Percentiles rank a stretch among this genome's conserved stretches.
Conservation (phyloP, 371 early-diverging fungal genomes). For the Syncephalastrum sp. region DNA sequence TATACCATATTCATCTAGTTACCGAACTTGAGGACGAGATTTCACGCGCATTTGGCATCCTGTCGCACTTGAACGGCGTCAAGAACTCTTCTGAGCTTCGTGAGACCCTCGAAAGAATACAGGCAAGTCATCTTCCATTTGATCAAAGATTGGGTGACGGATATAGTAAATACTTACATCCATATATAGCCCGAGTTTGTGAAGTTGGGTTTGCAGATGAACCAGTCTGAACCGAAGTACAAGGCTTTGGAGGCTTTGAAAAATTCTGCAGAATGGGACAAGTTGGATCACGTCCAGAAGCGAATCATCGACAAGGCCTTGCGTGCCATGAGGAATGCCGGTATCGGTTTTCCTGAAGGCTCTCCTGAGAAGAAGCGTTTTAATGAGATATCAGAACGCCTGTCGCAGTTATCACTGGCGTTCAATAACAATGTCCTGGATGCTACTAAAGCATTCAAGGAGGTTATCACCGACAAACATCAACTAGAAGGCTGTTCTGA, state of each 20-base stretch:
- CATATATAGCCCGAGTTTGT: slow-evolving; percentile 45
- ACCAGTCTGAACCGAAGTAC: slow-evolving; percentile 59
- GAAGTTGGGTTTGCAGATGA: slow-evolving; percentile 55
- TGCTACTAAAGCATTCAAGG: slow-evolving; percentile 60
- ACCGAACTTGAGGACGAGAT: slow-evolving; percentile 58
- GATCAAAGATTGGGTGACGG: background rate
- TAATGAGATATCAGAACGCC: slow-evolving; percentile 56
- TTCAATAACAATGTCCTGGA: slow-evolving; percentile 66
- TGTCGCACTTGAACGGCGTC: slow-evolving; percentile 62
- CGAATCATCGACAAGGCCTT: slow-evolving; percentile 59
- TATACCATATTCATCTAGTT: slow-evolving; percentile 24
- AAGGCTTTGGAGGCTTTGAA: slow-evolving; percentile 52
- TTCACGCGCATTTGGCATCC: slow-evolving; percentile 54
- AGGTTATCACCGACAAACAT: slow-evolving; percentile 42
- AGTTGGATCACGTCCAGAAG: slow-evolving; percentile 53
- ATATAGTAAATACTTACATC: background rate
- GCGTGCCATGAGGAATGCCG: slow-evolving; percentile 59
- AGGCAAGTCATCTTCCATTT: slow-evolving; percentile 13
- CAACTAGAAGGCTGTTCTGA: slow-evolving; percentile 57
- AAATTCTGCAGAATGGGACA: slow-evolving; percentile 36
- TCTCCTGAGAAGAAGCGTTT: slow-evolving; percentile 53
- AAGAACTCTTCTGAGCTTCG: slow-evolving; percentile 59
- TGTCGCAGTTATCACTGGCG: slow-evolving; percentile 53
- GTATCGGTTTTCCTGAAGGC: slow-evolving; percentile 58
- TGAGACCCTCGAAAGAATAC: slow-evolving; percentile 56